These are phyloP conservation scores for Monosporascus sp. DNA, from an alignment of 2,329 filamentous ascomycete genomes.

Conservation along the genomic window DNA sequence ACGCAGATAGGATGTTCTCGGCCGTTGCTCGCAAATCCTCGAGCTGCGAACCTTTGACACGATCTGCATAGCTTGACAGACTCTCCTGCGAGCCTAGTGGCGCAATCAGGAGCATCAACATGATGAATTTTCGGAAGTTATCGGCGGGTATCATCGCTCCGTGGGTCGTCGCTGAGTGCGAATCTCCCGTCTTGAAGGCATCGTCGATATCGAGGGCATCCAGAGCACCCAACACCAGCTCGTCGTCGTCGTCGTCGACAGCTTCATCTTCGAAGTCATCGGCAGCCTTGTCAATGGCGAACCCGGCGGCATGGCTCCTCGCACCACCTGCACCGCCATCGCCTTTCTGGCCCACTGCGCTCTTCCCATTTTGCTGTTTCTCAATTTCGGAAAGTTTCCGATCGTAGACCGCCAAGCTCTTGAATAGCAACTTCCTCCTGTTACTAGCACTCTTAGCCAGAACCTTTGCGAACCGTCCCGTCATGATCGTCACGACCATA, in stretches of 20 bases:
- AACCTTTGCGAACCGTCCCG: constrained; percentile 61
- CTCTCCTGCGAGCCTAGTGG: constrained; percentile 61
- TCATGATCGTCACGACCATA: constrained; percentile 68
- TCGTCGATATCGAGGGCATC: constrained; percentile 62
- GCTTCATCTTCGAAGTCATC: constrained; percentile 37
- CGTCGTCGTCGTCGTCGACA: constrained; percentile 55
- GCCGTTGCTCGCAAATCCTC: constrained; percentile 56
- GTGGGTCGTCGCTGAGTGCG: constrained; percentile 41
- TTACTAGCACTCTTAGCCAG: constrained; percentile 53
- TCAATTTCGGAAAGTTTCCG: constrained; percentile 40
- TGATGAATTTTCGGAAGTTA: constrained; percentile 65
- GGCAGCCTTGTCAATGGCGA: constrained; percentile 40
- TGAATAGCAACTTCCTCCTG: constrained; percentile 62
- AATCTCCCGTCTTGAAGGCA: constrained; percentile 49
- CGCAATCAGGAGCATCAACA: constrained; percentile 63
- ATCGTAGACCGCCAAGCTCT: constrained; percentile 67
- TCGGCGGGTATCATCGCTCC: constrained; percentile 69
- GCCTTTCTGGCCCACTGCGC: constrained; percentile 3
- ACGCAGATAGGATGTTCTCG: constrained; percentile 60
- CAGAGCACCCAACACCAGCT: constrained; percentile 63
- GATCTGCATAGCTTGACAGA: constrained; percentile 53
- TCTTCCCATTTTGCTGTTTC: constrained; percentile 9
- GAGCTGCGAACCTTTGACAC: constrained; percentile 51
- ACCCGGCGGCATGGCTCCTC: constrained; percentile 31
- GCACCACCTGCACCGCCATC: not conserved